Conservation (phyloP, 768 basidiomycete species). For the Artomyces pyxidatus region DNA sequence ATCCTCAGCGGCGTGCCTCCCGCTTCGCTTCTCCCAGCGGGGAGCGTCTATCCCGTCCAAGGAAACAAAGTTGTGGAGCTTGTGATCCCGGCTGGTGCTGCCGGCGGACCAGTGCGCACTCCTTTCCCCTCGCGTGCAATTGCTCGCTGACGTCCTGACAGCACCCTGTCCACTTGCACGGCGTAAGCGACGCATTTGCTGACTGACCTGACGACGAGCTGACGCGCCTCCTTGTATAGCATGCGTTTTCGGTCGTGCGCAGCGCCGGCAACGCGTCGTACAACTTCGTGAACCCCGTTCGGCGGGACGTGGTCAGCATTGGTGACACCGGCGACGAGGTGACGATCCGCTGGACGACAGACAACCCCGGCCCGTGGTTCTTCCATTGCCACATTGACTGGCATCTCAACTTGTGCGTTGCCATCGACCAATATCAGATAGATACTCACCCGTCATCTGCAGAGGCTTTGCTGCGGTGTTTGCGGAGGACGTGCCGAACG, state of each 20-base stretch:
- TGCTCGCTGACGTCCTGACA: background rate
- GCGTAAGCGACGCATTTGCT: background rate
- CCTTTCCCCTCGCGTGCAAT: background rate
- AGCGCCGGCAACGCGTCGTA: slow-evolving; percentile 11
- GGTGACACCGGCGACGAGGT: slow-evolving; percentile 12
- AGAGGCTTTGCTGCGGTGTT: slow-evolving; percentile 15
- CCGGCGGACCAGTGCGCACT: background rate
- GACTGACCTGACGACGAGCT: background rate
- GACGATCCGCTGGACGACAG: slow-evolving; percentile 23
- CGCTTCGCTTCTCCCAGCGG: slow-evolving; percentile 30
- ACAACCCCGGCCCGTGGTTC: slow-evolving; percentile 24
- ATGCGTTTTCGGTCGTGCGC: slow-evolving; percentile 16
- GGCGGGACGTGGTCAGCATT: slow-evolving; percentile 34
- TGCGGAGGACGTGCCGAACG: slow-evolving; percentile 10
- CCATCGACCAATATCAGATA: no score
- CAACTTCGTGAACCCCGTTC: slow-evolving; percentile 31
- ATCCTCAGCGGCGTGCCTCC: slow-evolving; percentile 37
- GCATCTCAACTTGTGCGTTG: no score
- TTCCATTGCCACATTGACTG: slow-evolving; percentile 27
- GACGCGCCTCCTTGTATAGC: slow-evolving; percentile 7
- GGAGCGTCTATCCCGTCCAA: background rate
- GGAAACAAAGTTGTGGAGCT: background rate
- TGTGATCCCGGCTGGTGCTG: background rate
- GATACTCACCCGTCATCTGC: no score
- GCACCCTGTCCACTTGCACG: slow-evolving; percentile 8